Conservation (phyloP, 768 basidiomycete genomes). For the Phylloporus sp. region DNA sequence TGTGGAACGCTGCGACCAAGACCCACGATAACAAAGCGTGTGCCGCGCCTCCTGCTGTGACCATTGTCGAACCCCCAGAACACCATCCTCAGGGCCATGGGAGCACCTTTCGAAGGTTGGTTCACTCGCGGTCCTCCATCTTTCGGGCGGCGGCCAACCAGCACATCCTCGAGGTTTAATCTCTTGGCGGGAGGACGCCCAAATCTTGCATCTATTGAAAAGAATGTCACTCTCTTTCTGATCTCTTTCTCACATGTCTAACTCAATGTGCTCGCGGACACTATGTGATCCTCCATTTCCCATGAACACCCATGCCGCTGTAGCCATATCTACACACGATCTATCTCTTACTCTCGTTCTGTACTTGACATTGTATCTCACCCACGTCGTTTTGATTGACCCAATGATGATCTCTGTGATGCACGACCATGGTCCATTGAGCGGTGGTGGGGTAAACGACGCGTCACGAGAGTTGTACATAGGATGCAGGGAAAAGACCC, state of each 20-base stretch:
- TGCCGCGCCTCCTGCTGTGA: constrained; percentile 14
- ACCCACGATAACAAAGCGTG: constrained; percentile 26
- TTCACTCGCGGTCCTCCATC: constrained; percentile 42
- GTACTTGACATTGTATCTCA: constrained; percentile 26
- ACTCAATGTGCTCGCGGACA: constrained; percentile 24
- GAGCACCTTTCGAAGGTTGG: constrained; percentile 37
- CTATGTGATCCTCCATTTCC: constrained; percentile 16
- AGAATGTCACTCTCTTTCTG: constrained; percentile 15
- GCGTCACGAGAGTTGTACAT: constrained; percentile 53
- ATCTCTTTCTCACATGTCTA: constrained; percentile 28
- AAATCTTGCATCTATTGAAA: constrained; percentile 22
- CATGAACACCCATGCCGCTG: constrained; percentile 23
- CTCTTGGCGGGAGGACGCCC: constrained; percentile 7
- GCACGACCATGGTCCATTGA: constrained; percentile 3
- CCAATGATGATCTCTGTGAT: constrained; percentile 12
- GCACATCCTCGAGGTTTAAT: constrained; percentile 27
- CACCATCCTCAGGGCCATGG: constrained; percentile 26
- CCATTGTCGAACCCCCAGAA: constrained; percentile 25
- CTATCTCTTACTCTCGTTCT: constrained; percentile 32
- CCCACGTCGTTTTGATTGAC: constrained; percentile 23
- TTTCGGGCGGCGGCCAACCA: constrained; percentile 32
- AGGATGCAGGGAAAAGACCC: constrained; percentile 65
- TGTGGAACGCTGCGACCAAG: constrained; percentile 66
- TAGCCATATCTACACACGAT: constrained; percentile 22
- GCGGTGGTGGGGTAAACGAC: neutral